These are phyloP conservation scores for Boletus sp. DNA, from an alignment of 768 basidiomycete genomes.

Conservation along the genomic window DNA sequence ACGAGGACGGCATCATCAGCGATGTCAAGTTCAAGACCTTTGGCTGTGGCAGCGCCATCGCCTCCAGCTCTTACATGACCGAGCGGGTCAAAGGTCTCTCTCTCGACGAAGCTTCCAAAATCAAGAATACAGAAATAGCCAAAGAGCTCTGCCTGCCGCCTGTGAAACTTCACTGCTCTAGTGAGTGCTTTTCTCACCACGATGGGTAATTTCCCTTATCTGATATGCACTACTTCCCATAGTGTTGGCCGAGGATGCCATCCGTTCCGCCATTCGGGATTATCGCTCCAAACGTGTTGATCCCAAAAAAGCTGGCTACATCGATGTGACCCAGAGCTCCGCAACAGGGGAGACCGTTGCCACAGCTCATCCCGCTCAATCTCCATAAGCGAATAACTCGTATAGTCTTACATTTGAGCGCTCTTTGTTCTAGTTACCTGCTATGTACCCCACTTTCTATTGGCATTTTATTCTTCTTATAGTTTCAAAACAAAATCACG, in stretches of 20 bases:
- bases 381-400: slow-evolving; percentile 5
- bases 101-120: slow-evolving; percentile 90
- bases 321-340: slow-evolving; percentile 64
- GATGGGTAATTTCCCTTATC: slow-evolving; percentile 12
- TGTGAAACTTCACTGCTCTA: slow-evolving; percentile 94
- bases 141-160: slow-evolving; percentile 95
- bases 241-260: slow-evolving; percentile 98
- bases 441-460: not conserved
- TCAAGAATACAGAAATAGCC: slow-evolving; percentile 99
- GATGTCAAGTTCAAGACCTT: slow-evolving; percentile 99
- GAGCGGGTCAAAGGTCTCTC: slow-evolving; percentile 95
- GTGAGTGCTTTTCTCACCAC: slow-evolving; percentile 44
- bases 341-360: slow-evolving; percentile 53
- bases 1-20: slow-evolving; percentile 91
- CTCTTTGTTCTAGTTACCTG: not conserved
- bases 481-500: slow-evolving; percentile 11
- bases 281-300: slow-evolving; percentile 82
- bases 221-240: slow-evolving; percentile 26
- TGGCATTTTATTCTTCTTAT: slow-evolving; percentile 20
- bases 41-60: slow-evolving; percentile 97
- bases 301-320: slow-evolving; percentile 59
- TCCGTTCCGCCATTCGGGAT: slow-evolving; percentile 96
- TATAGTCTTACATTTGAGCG: not conserved
- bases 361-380: slow-evolving; percentile 46
- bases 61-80: slow-evolving; percentile 97